Conservation (phyloP, 768 basidiomycete species). For the Suillus subluteus region DNA sequence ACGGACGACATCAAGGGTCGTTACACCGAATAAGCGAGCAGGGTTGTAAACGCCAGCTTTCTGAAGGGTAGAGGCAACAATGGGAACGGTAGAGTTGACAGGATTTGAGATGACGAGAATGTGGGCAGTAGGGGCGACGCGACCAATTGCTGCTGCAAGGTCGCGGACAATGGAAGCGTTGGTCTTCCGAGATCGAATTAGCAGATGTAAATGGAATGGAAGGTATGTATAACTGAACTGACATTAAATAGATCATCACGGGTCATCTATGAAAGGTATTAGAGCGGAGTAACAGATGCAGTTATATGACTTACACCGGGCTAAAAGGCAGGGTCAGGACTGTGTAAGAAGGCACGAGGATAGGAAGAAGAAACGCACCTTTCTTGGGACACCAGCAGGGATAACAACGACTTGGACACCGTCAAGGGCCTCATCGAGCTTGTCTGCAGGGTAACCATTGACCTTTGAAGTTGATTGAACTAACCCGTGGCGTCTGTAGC, state of each 20-base stretch:
- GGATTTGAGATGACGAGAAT: constrained; percentile 99
- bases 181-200: constrained; percentile 53
- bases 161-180: constrained; percentile 98
- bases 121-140: constrained; percentile 88
- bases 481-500: constrained; percentile 8
- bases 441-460: constrained; percentile 78
- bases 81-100: constrained; percentile 97
- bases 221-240: constrained; percentile 47
- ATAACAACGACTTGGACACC: constrained; percentile 94
- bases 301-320: constrained; percentile 70
- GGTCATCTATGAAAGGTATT: constrained; percentile 72
- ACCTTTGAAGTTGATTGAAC: constrained; percentile 49
- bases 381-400: constrained; percentile 98
- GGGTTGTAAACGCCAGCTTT: constrained; percentile 94
- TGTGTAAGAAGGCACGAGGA: neutral
- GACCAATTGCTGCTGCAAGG: constrained; percentile 86
- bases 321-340: constrained; percentile 46
- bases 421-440: constrained; percentile 87
- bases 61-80: constrained; percentile 89
- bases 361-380: constrained; percentile 54
- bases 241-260: constrained; percentile 97
- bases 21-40: constrained; percentile 89
- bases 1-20: constrained; percentile 97
- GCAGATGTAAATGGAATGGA: neutral
- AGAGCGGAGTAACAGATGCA: constrained; percentile 24